Evolutionary conservation across 2,329 filamentous ascomycete species (phyloP).

Genomic region (Paracoccidioides lutzii): DNA sequence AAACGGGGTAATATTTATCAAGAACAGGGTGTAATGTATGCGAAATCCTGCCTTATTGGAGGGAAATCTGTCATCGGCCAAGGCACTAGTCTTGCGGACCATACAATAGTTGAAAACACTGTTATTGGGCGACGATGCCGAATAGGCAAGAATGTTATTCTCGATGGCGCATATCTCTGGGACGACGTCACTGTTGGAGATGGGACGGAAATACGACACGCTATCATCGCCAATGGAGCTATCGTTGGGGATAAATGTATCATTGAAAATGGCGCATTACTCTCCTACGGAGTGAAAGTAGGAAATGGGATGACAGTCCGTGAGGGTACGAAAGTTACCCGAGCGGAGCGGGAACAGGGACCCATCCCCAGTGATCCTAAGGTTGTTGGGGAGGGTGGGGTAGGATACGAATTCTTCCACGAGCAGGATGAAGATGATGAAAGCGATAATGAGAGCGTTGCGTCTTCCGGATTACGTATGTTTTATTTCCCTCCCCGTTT

Average conservation of each 20-base stretch:
- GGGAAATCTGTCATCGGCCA: slow-evolving; percentile 63
- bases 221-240: slow-evolving; percentile 63
- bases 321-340: slow-evolving; percentile 32
- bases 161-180: slow-evolving; percentile 78
- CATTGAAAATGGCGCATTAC: slow-evolving; percentile 58
- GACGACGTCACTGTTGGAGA: slow-evolving; percentile 69
- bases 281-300: slow-evolving; percentile 68
- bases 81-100: slow-evolving; percentile 61
- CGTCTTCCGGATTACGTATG: slow-evolving; percentile 17
- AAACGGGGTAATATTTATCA: slow-evolving; percentile 59
- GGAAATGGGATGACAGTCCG: slow-evolving; percentile 43
- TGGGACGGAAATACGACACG: slow-evolving; percentile 53
- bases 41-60: slow-evolving; percentile 56
- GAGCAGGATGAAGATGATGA: slow-evolving; percentile 52
- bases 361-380: slow-evolving; percentile 35
- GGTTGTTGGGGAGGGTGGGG: slow-evolving; percentile 46
- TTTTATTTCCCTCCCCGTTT: neutral
- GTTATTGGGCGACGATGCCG: slow-evolving; percentile 73
- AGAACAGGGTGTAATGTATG: slow-evolving; percentile 63
- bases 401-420: slow-evolving; percentile 52
- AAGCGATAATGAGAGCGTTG: slow-evolving; percentile 52
- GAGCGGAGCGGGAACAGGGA: slow-evolving; percentile 32
- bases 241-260: slow-evolving; percentile 57
- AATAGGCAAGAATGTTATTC: slow-evolving; percentile 70
- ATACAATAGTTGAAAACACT: slow-evolving; percentile 57